These are phyloP conservation scores for Laguncularia racemosa DNA, from an alignment of 345 rosid genomes.

Conservation along the genomic window DNA sequence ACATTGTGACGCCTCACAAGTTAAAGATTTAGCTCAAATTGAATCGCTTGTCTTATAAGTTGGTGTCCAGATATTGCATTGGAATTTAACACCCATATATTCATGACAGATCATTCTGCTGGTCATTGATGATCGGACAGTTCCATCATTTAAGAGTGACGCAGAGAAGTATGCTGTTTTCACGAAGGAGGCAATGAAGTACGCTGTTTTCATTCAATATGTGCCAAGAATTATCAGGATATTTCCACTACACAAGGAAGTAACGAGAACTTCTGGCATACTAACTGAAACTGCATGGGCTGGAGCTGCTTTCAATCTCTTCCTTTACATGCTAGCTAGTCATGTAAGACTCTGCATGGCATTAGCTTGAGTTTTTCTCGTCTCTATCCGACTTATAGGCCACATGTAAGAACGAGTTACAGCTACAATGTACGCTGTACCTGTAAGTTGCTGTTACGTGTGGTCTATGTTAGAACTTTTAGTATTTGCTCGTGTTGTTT, in stretches of 20 bases:
- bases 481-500: no score
- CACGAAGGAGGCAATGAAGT: conserved; percentile 42
- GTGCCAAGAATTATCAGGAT: conserved; percentile 54
- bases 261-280: conserved; percentile 63
- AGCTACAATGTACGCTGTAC: no score
- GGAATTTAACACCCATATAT: no score
- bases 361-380: not conserved
- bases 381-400: no score
- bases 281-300: conserved; percentile 74
- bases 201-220: conserved; percentile 37
- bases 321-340: conserved; percentile 82
- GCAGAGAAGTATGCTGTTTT: no score
- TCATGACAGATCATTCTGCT: conserved; percentile 34
- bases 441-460: no score
- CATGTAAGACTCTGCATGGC: conserved; percentile 57
- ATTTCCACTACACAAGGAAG: conserved; percentile 44
- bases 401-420: no score
- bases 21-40: not conserved
- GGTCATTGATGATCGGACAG: conserved; percentile 24
- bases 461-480: no score
- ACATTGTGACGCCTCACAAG: not conserved
- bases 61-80: no score
- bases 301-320: conserved; percentile 78
- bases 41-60: no score
- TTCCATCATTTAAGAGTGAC: no score